Evolutionary conservation across 192 early-diverging fungal genomes (phyloP).

Genomic region (Jimgerdemannia flammicorona): DNA sequence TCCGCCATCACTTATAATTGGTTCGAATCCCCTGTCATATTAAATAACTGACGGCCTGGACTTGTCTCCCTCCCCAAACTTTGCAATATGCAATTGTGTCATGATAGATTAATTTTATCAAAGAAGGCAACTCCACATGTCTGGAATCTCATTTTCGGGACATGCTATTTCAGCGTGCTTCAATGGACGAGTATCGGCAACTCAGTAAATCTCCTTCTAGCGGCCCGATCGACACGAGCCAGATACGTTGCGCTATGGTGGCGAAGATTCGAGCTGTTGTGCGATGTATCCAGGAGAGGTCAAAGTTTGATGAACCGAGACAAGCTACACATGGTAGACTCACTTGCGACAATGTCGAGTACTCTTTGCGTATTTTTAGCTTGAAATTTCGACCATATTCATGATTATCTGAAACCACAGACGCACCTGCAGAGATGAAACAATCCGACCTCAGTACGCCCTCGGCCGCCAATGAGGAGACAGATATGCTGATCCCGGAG

Average conservation of each 20-base stretch:
- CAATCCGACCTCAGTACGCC: conserved; percentile 27
- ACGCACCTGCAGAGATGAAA: conserved; percentile 3
- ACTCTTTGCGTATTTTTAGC: conserved; percentile 27
- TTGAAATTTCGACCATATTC: conserved; percentile 38
- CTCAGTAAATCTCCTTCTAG: conserved; percentile 43
- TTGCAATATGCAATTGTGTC: conserved; percentile 23
- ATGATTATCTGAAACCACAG: no score
- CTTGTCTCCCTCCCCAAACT: not conserved
- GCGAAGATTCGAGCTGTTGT: conserved; percentile 47
- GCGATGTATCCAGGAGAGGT: conserved; percentile 47
- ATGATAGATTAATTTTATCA: conserved; percentile 52
- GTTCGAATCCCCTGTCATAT: no score
- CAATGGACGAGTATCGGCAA: conserved; percentile 62
- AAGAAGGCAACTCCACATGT: conserved; percentile 57
- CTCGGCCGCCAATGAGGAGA: not conserved
- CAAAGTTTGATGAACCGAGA: conserved; percentile 47
- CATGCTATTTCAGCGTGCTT: conserved; percentile 67
- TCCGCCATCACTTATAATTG: conserved; percentile 17
- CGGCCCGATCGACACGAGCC: conserved; percentile 33
- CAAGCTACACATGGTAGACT: conserved; percentile 14
- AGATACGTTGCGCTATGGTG: conserved; percentile 46
- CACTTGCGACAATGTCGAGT: conserved; percentile 28
- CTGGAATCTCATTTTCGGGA: conserved; percentile 64
- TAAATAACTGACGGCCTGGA: no score
- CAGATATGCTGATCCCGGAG: conserved; percentile 58